Conservation (phyloP, 768 basidiomycete genomes). For the Boletus vermiculosoides region DNA sequence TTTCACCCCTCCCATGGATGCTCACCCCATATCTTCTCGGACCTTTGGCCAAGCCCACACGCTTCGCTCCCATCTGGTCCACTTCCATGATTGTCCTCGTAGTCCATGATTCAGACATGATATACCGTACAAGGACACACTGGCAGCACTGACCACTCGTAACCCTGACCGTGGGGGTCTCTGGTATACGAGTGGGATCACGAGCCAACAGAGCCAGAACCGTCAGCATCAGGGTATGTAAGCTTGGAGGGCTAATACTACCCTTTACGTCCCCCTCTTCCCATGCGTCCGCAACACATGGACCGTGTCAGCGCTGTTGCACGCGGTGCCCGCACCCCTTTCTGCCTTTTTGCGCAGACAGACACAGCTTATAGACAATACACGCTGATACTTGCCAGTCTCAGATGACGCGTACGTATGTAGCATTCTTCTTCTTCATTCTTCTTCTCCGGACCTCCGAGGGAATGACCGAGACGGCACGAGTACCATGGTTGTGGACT, state of each 20-base stretch:
- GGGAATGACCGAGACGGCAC: conserved; percentile 8
- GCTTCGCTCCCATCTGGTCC: background rate
- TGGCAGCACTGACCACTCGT: background rate
- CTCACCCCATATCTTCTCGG: background rate
- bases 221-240: conserved; percentile 4
- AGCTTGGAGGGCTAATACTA: background rate
- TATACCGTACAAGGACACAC: background rate
- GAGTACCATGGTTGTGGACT: background rate
- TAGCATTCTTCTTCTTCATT: background rate
- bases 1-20: background rate
- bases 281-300: conserved; percentile 17
- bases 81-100: conserved; percentile 5
- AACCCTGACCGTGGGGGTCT: conserved; percentile 1
- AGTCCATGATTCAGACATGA: background rate
- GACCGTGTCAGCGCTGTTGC: conserved; percentile 3
- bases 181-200: conserved; percentile 2
- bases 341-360: background rate
- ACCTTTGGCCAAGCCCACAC: background rate
- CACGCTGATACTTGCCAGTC: background rate
- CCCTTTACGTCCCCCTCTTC: conserved; percentile 11
- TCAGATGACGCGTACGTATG: conserved; percentile 10
- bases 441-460: conserved; percentile 22
- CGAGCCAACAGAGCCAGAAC: background rate
- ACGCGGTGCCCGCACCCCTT: conserved; percentile 7
- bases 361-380: conserved; percentile 8